Base-by-base conservation (phyloP, 2,329 filamentous ascomycete genomes). In the Dactylellina sp. region DNA sequence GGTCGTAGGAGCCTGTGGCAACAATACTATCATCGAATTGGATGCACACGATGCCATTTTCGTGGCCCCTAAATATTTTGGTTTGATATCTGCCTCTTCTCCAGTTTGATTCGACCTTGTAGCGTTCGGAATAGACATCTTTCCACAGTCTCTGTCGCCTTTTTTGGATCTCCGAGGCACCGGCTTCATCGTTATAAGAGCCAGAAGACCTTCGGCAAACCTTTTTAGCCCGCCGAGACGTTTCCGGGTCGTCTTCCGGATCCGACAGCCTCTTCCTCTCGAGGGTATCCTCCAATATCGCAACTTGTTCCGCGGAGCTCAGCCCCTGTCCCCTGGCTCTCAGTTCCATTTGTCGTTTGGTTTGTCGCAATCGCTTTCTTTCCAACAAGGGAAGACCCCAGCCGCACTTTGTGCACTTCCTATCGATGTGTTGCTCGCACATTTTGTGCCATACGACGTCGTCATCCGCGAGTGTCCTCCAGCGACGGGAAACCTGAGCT, bases 401-500 rank as follows among this genome's bases (percentile, higher is more conserved):
- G 22, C 95, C 94, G 80, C 95, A 99, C 80, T 95, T 96, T 71
- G 89, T 93, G 81, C 93, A 97, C 80, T 96, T 96, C 74, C 92
- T 86, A 80, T 96, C 92, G 78, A 97, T 96, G 81, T 97, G 93
- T 80, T 98, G 94, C 81, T 97, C 93, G 80, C 95, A 99, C 93
- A 98, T 97, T 76, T 90, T 91, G 80, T 97, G 91, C 95, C 95
- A 99, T 2, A 99, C 94, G 7, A 96, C 91, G 81, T 99, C 94
- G 79, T 97, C 94, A 78, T 98, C 95, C n/a, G 95, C 94, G 42
- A 99, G 84, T 66, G 87, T 87, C 75, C 92, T 87, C 95, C 95
- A 99, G 78, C 89, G 86, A 70, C 89, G 88, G 80, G 92, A 97
- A 63, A 99, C 95, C 81, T 97, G 93, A 0, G 95, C 92, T 0